These are phyloP conservation scores for Pseudocercospora vitis DNA, from an alignment of 2,329 filamentous ascomycete species.

Conservation along the genomic window DNA sequence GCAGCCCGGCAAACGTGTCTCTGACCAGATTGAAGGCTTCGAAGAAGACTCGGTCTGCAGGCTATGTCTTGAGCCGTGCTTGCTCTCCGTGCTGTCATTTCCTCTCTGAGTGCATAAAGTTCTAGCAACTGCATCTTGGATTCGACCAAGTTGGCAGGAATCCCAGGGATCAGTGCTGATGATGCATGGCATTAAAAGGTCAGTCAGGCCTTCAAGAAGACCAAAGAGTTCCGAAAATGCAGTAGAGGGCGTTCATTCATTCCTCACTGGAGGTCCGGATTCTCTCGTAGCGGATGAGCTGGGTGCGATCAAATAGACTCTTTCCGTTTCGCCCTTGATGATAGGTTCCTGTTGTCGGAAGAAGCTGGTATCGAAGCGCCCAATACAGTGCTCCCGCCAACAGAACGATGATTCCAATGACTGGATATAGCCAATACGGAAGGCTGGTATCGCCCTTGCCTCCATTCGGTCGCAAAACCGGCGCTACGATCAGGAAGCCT, in stretches of 20 bases:
- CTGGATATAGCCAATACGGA: constrained; percentile 48
- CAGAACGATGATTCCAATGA: constrained; percentile 44
- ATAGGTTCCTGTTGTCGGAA: constrained; percentile 11
- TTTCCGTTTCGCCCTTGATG: not conserved
- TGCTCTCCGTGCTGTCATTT: constrained; percentile 11
- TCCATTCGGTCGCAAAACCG: constrained; percentile 44
- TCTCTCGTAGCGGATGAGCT: constrained; percentile 1
- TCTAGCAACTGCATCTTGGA: constrained; percentile 10
- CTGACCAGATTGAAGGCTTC: constrained; percentile 5
- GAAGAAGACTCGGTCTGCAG: constrained; percentile 11
- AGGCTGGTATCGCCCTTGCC: constrained; percentile 45
- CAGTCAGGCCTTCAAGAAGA: constrained; percentile 3
- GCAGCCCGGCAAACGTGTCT: constrained; percentile 5
- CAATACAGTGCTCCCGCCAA: constrained; percentile 15
- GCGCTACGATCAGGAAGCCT: constrained; percentile 44
- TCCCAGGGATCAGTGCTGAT: constrained; percentile 1
- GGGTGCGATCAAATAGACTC: not conserved
- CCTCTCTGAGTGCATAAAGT: constrained; percentile 9
- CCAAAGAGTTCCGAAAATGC: constrained; percentile 5
- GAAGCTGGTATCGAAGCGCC: constrained; percentile 8
- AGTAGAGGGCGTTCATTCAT: not conserved
- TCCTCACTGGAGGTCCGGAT: constrained; percentile 1
- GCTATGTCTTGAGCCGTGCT: constrained; percentile 13
- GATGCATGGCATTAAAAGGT: constrained; percentile 20
- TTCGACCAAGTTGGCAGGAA: constrained; percentile 11